These are phyloP conservation scores for Acer negundo DNA, from an alignment of 345 rosid species.

Conservation along the genomic window DNA sequence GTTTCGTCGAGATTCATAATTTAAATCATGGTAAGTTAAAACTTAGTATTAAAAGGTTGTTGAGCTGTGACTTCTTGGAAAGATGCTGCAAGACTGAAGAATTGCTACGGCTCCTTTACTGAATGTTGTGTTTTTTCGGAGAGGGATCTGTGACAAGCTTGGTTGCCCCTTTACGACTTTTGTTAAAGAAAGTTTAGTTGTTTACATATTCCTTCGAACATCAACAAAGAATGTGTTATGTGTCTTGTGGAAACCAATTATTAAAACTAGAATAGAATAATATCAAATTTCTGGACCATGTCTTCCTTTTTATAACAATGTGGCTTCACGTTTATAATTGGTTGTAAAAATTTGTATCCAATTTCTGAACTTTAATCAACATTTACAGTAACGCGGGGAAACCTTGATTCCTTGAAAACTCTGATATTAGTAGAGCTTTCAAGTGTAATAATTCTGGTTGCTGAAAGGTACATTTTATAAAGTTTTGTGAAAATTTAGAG, in stretches of 20 bases:
- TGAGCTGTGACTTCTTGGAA: background rate
- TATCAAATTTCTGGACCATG: background rate
- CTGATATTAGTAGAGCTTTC: too few species aligned
- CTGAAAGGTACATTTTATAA: background rate
- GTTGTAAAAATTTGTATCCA: too few species aligned
- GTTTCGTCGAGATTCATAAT: slow-evolving; percentile 59
- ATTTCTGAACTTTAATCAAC: too few species aligned
- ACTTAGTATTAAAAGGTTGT: background rate
- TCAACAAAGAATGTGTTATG: background rate
- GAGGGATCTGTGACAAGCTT: background rate
- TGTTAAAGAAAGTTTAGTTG: background rate
- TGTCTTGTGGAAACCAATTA: background rate
- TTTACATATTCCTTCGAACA: background rate
- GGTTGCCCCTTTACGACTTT: background rate
- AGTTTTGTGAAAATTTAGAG: background rate
- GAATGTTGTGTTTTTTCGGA: background rate
- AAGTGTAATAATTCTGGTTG: background rate
- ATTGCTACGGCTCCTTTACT: background rate
- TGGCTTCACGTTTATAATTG: too few species aligned
- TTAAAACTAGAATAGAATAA: too few species aligned
- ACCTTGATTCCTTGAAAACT: too few species aligned
- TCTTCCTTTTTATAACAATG: background rate
- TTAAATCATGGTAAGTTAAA: background rate
- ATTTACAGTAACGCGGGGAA: too few species aligned
- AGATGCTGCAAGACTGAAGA: background rate